phyloP scores from a whole-genome alignment of 129 eudicot genomes.

The Artemisia argyi region DNA sequence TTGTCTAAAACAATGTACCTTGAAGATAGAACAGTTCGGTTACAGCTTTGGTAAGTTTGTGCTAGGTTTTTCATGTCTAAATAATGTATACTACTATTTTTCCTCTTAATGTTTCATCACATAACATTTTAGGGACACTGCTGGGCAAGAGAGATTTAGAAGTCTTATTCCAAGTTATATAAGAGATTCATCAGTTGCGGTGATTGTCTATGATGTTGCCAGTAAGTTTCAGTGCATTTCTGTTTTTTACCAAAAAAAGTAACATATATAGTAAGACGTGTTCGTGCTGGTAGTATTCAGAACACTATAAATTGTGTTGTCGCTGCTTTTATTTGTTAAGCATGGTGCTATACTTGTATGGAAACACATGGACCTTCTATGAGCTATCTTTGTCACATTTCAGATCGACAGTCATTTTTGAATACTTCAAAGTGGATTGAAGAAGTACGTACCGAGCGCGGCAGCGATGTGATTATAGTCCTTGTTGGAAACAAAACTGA shows the following conservation, averaged over 20 bases:
- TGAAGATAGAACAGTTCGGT: slow-evolving; percentile 74
- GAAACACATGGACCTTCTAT: not conserved
- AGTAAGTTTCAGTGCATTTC: slow-evolving; percentile 46
- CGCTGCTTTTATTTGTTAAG: not conserved
- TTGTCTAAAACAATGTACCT: slow-evolving; percentile 79
- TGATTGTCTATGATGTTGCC: slow-evolving; percentile 84
- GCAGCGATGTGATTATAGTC: slow-evolving; percentile 79
- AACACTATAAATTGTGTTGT: not conserved
- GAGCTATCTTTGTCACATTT: slow-evolving; percentile 13
- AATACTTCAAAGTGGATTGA: slow-evolving; percentile 87
- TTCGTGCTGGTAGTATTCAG: not conserved
- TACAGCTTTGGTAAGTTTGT: slow-evolving; percentile 69
- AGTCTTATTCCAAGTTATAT: slow-evolving; percentile 95
- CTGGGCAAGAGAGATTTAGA: slow-evolving; percentile 93
- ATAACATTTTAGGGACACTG: slow-evolving; percentile 74
- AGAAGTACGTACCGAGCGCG: slow-evolving; percentile 86
- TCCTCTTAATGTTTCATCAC: not conserved
- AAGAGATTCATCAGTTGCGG: slow-evolving; percentile 86
- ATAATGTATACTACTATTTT: not conserved
- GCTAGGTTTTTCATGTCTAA: not conserved
- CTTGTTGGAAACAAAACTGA: slow-evolving; percentile 98
- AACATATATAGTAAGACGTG: not conserved
- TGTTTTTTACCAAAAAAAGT: not conserved
- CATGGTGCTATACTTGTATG: not conserved
- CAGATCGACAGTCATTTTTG: slow-evolving; percentile 80